These are phyloP conservation scores for Sanghuangporus sanghuang DNA, from an alignment of 1,284 basidiomycete genomes.

Conservation along the genomic window DNA sequence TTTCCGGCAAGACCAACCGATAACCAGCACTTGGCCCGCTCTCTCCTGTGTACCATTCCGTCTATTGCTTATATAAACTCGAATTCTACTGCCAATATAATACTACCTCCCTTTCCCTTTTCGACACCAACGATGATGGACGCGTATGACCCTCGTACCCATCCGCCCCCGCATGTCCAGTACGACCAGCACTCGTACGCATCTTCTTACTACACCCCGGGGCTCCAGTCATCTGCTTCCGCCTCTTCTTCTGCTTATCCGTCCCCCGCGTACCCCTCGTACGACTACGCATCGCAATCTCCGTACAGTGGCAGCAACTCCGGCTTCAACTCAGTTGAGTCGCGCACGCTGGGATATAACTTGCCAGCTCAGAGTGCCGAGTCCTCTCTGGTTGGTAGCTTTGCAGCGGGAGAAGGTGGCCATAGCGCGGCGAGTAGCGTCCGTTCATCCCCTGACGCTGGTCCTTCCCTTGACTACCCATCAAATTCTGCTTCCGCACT, in stretches of 20 bases:
- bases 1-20: not conserved
- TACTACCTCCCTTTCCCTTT: not conserved
- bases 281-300: slow-evolving; percentile 3
- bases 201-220: not conserved
- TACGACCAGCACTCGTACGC: slow-evolving; percentile 5
- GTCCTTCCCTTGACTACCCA: not conserved
- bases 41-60: not conserved
- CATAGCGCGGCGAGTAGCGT: not conserved
- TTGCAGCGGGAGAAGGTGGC: not conserved
- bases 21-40: not conserved
- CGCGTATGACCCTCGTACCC: slow-evolving; percentile 12
- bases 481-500: not conserved
- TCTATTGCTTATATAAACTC: slow-evolving; percentile 1
- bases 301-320: slow-evolving; percentile 1
- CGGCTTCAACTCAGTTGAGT: not conserved
- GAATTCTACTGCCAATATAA: not conserved
- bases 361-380: not conserved
- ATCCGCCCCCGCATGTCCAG: slow-evolving; percentile 4
- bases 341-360: not conserved
- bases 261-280: slow-evolving; percentile 1
- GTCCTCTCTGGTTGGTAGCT: not conserved
- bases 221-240: not conserved
- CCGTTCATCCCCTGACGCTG: not conserved
- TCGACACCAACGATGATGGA: slow-evolving; percentile 14
- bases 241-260: slow-evolving; percentile 8